Evolutionary conservation across 2,329 filamentous ascomycete genomes (phyloP), one percentile per base, ranked within the genome.

Genomic region (Verticillium albo-atrum): DNA sequence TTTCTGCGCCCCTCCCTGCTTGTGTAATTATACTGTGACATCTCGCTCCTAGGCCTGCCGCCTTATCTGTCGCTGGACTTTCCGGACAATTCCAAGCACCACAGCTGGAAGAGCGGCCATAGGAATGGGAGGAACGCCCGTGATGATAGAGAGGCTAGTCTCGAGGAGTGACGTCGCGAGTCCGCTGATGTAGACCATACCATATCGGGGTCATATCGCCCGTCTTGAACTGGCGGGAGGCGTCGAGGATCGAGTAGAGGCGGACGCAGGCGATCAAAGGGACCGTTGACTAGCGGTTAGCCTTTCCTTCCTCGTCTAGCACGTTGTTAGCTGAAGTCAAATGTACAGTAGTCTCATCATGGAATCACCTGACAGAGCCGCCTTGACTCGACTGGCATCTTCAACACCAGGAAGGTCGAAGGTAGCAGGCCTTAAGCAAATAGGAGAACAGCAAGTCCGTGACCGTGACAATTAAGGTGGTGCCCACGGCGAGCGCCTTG

Each of bases 311-410:
- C 20, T 5, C 5, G 28, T 42, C 20, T 5, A 9, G 28, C 28
- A 30, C 28, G 28, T 30, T 9, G n/a, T 37, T n/a, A 17, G 6
- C n/a, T 6, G 17, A 20, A 20, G 6, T 9, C 27, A 23, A 71
- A 73, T 70, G n/a, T 60, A 75, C 74, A 74, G 58, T 14, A 62
- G 65, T 34, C 77, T 76, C 6, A 78, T 60, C 4, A 73, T 61
- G 58, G 79, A 79, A 79, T n/a, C 72, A 10, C 70, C 62, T 47
- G 79, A 70, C 4, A 79, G 63, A 1, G 74, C 75, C 14, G 74
- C 63, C 60, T 78, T 77, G 14, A 72, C 69, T 32, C 67, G 70
- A 23, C 63, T 66, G 6, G 70, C 65, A 79, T 77, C 35, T 74
- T 75, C 17, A 79, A 66, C 4, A 70, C 70, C 9, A 74, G 56